Conservation (phyloP, 192 early-diverging fungal genomes). For the Podila verticillata region DNA sequence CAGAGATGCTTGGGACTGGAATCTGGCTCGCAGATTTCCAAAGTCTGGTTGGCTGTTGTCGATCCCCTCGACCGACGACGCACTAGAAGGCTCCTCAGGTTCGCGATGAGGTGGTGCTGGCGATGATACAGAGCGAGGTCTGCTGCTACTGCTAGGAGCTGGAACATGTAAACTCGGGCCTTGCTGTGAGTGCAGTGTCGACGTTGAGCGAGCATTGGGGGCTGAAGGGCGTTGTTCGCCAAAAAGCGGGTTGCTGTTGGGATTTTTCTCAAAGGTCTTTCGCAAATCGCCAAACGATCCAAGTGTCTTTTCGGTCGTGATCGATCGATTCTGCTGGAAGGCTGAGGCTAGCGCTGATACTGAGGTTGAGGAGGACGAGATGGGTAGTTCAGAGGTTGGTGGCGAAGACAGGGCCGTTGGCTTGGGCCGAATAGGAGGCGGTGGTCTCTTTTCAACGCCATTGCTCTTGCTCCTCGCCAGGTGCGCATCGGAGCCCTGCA, state of each 20-base stretch:
- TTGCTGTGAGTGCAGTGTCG: neutral
- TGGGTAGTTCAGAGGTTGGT: neutral
- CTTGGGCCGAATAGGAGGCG: conserved; percentile 39
- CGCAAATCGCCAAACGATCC: conserved; percentile 40
- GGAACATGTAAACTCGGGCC: neutral
- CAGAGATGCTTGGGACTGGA: conserved; percentile 37
- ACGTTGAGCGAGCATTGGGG: neutral
- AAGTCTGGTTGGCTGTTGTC: conserved; percentile 40
- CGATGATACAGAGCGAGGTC: conserved; percentile 38
- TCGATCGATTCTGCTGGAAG: neutral
- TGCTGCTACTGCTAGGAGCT: conserved; percentile 1
- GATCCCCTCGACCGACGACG: conserved; percentile 13
- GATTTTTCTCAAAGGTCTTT: conserved; percentile 36
- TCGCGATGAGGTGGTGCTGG: conserved; percentile 24
- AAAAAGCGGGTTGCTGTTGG: conserved; percentile 30
- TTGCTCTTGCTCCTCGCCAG: conserved; percentile 25
- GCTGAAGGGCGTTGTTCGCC: neutral
- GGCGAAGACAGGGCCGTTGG: conserved; percentile 19
- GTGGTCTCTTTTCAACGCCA: conserved; percentile 26
- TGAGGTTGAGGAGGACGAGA: conserved; percentile 4
- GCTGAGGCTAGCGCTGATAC: neutral
- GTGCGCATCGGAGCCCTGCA: neutral
- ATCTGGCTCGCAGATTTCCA: conserved; percentile 43
- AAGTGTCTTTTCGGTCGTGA: conserved; percentile 17
- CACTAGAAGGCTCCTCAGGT: neutral